Evolutionary conservation across 768 basidiomycete species (phyloP), one percentile per base, ranked within the genome.

Genomic region (Lactarius psammicola): DNA sequence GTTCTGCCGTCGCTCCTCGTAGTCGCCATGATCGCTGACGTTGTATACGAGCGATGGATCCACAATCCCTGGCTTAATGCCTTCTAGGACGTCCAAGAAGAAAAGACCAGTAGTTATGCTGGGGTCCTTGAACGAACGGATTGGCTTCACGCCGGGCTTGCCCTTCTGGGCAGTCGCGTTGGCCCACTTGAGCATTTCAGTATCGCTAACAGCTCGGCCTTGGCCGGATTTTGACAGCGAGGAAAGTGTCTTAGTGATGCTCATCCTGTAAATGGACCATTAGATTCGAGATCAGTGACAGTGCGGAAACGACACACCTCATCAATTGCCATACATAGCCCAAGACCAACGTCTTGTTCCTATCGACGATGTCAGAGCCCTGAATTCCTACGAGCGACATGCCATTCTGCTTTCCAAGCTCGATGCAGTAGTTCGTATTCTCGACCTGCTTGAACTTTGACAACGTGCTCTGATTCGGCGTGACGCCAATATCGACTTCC

Each of bases 271-370:
- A 33, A 58, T 20, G 15, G 18, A 30, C 23, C 18, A 51, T 53
- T 44, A 59, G 6, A 53, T 51, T 26, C 17, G 46, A n/a, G 18
- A 53, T 33, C 38, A 51, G 23, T 28, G 11, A 28, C 26, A 11
- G 38, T n/a, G 56, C 33, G 56, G 30, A n/a, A 5, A 64, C 28
- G 30, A 23, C 84, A 40, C 56, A 91, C 90, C 92, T 81, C 95
- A 98, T 98, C 60, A 97, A 80, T 73, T 98, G 97, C 97, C 97
- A 99, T 0, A 98, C 95, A 40, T 98, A 84, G 34, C 96, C 97
- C 33, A 99, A 85, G 7, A 98, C 95, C 62, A 99, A 81, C 4
- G 95, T 98, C 78, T 88, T 90, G 59, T 80, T 81, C n/a, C 89
- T 94, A 72, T 99, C 96, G 64, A 95, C 94, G 69, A 99, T 95